Base-by-base conservation (phyloP, 805 yeast species). In the Barnettozyma siamensis region DNA sequence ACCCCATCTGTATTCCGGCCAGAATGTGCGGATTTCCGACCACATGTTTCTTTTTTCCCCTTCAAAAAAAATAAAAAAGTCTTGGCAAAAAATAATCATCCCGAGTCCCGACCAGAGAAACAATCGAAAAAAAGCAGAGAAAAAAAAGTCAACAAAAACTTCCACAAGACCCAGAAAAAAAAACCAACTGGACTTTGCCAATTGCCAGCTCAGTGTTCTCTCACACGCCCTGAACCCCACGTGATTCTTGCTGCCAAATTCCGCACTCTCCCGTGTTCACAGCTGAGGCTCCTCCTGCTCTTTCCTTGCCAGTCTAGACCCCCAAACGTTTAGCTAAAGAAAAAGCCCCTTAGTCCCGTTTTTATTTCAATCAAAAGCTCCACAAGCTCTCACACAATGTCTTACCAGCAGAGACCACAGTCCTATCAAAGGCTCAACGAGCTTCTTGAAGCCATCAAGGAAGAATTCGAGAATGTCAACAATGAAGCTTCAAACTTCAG, bases 391-490 rank as follows among this genome's bases (percentile, higher is more conserved):
- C 19, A 7, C 23, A 27, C 26, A 10, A 57, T 57, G 61, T 54
- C 61, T 3, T 57, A 57, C 37, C 50, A 49, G 11, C 59, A 55
- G 38, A 57, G 61, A 55, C 58, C 58, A n/a, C 56, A 50, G 38
- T 51, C 47, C 35, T 54, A 46, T 27, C 59, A 54, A 45, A 65
- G 70, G 50, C 65, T 86, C 57, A 76, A 79, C 58, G 98, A 91
- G 65, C 75, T 91, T 48, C 71, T 91, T 54, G 97, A 91, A 37
- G 96, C 94, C 32, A 81, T 91, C 59, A 86, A 88, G 65, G 86
- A 81, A 59, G 99, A 91, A 69, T 89, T 89, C 53, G 91, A 87
- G 54, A 76, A 76, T 49, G 83, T 89, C 38, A 75, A 85, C 48
- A 79, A 78, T 57, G 97, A 91, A 64, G 95, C 96, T 13, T 76